Base-by-base conservation (phyloP, 2,329 filamentous ascomycete species). In the Cladosporium sphaerospermum region DNA sequence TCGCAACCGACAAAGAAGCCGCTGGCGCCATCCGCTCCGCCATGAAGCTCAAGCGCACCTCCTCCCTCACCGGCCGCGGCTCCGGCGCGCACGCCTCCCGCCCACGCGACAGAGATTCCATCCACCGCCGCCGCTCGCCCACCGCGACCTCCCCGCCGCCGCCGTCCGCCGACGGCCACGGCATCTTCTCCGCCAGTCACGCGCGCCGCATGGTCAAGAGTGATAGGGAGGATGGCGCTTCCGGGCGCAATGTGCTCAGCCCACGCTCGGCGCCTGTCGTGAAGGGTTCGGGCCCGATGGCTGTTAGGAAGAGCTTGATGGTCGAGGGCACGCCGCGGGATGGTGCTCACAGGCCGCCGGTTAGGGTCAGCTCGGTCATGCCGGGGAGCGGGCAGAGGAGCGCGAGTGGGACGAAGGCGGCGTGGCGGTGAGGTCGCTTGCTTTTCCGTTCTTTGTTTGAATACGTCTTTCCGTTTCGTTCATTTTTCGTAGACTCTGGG, bases 161-260 rank as follows among this genome's bases (percentile, higher is more conserved):
- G 79, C 73, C 49, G 79, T 82, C 43, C 10, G 28, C 33, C 9
- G 41, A 41, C 31, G 34, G 23, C 11, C 36, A 43, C 13, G 36
- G 59, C 80, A 64, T 84, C 67, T 86, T 86, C 67, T 84, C 81
- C 0, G 81, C 83, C 19, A 77, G 79, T 52, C 83, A 85, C 57
- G 83, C 84, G 23, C 75, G 84, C 41, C 75, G 84, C 11, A 85
- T 87, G 81, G 79, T 83, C 37, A 82, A 79, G 63, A 78, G 75
- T 45, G 78, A 83, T 59, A 79, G 80, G 40, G 73, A 75, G 45
- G 77, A 79, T 14, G 23, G 23, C 23, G 23, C 23, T 1, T 74
- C 58, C 43, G 55, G 54, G 32, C 58, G 62, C 4, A 80, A 76
- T 53, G 81, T 86, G 11, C 69, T 86, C 46, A 83, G 81, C 59